A percentile compares a stretch with the other conserved stretches of the same genome.
Conservation (phyloP, 768 basidiomycete genomes). For the Rhodosporidiobolus odoratus region DNA sequence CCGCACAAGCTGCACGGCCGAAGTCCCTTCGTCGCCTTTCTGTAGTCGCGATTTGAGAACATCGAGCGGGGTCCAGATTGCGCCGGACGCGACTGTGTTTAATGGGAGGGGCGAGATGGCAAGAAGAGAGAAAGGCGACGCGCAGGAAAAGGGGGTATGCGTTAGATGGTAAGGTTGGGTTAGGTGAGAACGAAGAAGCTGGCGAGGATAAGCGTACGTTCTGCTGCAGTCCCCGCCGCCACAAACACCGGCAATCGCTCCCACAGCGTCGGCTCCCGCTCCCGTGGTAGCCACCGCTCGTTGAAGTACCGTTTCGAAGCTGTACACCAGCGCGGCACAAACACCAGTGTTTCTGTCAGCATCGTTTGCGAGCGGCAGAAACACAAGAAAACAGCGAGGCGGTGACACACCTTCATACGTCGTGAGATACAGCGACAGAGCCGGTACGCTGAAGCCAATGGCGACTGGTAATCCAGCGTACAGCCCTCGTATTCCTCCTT, state of each 20-base stretch:
- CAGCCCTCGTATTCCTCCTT: constrained; percentile 24
- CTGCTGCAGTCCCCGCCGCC: constrained; percentile 34
- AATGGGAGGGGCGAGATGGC: background rate
- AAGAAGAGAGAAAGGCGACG: background rate
- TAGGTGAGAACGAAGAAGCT: no score
- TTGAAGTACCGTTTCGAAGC: constrained; percentile 33
- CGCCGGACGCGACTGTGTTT: constrained; percentile 35
- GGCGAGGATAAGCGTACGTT: constrained; percentile 25
- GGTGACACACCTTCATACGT: constrained; percentile 34
- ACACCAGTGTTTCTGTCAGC: background rate
- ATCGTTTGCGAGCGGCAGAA: background rate
- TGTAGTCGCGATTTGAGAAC: constrained; percentile 39
- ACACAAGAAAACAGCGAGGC: background rate
- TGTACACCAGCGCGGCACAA: no score
- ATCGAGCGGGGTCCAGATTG: constrained; percentile 38
- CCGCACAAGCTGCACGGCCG: constrained; percentile 24
- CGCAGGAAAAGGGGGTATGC: background rate
- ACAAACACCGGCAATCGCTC: constrained; percentile 40
- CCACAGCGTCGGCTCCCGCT: constrained; percentile 26
- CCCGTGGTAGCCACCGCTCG: constrained; percentile 18
- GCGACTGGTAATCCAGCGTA: constrained; percentile 41
- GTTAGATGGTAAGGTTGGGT: background rate
- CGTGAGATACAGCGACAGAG: constrained; percentile 36
- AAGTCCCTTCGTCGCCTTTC: constrained; percentile 38
- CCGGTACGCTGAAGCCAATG: constrained; percentile 36